These are phyloP conservation scores for Coprinellus micaceus DNA, from an alignment of 768 basidiomycete genomes.

Conservation along the genomic window DNA sequence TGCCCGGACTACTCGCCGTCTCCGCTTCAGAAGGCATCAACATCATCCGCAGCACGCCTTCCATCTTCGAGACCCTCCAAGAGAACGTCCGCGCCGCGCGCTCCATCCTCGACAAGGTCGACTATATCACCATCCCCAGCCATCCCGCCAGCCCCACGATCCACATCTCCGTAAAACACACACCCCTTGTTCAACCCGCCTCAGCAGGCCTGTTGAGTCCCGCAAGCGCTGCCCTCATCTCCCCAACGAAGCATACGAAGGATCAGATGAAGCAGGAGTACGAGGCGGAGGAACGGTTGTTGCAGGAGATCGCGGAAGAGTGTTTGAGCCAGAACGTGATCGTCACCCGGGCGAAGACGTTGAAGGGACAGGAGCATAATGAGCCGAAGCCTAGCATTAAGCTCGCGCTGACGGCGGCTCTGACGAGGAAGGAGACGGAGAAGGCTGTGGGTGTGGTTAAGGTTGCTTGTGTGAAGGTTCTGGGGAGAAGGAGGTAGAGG, in stretches of 20 bases:
- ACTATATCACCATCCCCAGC: slow-evolving; percentile 79
- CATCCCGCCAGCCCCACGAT: slow-evolving; percentile 86
- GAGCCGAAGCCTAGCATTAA: slow-evolving; percentile 84
- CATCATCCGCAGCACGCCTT: slow-evolving; percentile 70
- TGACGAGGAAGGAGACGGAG: slow-evolving; percentile 89
- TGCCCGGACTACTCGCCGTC: slow-evolving; percentile 87
- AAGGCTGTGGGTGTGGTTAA: slow-evolving; percentile 78
- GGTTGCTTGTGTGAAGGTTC: slow-evolving; percentile 67
- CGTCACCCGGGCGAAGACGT: slow-evolving; percentile 77
- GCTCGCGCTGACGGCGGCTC: slow-evolving; percentile 71
- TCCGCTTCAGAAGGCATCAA: slow-evolving; percentile 84
- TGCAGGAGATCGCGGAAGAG: slow-evolving; percentile 95
- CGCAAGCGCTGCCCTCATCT: slow-evolving; percentile 17
- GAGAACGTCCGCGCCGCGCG: slow-evolving; percentile 79
- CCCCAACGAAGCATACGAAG: slow-evolving; percentile 33
- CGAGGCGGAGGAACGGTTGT: slow-evolving; percentile 69
- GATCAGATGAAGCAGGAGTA: slow-evolving; percentile 48
- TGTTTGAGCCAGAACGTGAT: slow-evolving; percentile 76
- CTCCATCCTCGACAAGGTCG: slow-evolving; percentile 74
- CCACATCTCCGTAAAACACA: too few species aligned
- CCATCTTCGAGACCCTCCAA: slow-evolving; percentile 70
- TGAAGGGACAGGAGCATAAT: slow-evolving; percentile 78
- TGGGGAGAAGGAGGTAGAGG: slow-evolving; percentile 52
- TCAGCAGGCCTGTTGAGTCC: slow-evolving; percentile 16
- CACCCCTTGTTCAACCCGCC: too few species aligned